Evolutionary conservation across 768 basidiomycete genomes (phyloP).

Genomic region (Glaciozyma martinii): DNA sequence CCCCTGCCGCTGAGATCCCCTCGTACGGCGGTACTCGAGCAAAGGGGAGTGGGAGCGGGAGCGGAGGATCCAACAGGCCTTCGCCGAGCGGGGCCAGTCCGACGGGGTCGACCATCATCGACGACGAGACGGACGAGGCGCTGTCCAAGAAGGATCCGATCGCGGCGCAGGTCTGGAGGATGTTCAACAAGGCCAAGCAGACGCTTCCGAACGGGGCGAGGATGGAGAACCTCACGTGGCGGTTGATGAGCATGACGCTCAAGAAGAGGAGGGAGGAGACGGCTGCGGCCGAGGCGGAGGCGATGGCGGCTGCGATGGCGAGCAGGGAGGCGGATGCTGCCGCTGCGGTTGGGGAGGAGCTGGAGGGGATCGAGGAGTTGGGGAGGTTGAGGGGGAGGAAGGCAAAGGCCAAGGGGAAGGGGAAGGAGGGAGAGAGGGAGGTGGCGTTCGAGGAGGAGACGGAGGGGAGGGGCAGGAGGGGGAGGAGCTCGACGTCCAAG

Average conservation of each 20-base stretch:
- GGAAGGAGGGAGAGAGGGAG: background rate
- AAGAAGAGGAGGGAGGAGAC: constrained; percentile 75
- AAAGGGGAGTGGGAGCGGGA: background rate
- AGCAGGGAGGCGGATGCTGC: background rate
- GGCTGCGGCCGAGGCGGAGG: constrained; percentile 34
- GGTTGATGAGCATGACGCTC: constrained; percentile 93
- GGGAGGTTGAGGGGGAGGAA: background rate
- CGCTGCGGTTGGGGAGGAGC: constrained; percentile 17
- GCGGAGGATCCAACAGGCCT: background rate
- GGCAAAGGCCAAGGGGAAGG: background rate
- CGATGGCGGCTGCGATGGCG: background rate
- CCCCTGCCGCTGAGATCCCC: background rate
- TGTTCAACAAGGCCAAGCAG: constrained; percentile 86
- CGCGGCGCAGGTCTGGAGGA: constrained; percentile 93
- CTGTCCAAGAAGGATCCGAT: constrained; percentile 62
- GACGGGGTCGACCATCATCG: constrained; percentile 18
- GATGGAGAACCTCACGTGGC: constrained; percentile 97
- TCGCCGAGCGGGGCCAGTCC: constrained; percentile 7
- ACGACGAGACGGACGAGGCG: constrained; percentile 25
- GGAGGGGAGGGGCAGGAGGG: constrained; percentile 37
- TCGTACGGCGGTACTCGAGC: background rate
- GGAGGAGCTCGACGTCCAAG: constrained; percentile 36
- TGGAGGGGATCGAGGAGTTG: constrained; percentile 2
- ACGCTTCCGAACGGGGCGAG: constrained; percentile 79
- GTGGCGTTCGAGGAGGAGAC: constrained; percentile 31